Evolutionary conservation across 1,284 basidiomycete species (phyloP).

Genomic region (Moniliophthora roreri): DNA sequence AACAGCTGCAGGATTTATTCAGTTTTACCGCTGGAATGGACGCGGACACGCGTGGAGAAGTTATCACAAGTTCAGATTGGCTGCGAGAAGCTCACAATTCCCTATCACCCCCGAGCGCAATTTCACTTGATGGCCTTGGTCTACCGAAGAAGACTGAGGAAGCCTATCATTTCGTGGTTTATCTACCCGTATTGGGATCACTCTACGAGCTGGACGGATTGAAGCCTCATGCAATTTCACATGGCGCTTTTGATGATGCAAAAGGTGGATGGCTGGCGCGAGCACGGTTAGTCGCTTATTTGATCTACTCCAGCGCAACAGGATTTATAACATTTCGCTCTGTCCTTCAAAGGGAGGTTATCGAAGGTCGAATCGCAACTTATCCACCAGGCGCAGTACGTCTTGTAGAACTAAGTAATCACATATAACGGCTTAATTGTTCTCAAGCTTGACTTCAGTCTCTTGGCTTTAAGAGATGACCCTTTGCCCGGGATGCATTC

Average conservation of each 20-base stretch:
- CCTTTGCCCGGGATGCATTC: slow-evolving; percentile 67
- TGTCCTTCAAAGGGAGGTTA: slow-evolving; percentile 59
- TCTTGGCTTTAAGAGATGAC: slow-evolving; percentile 82
- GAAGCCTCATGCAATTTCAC: slow-evolving; percentile 75
- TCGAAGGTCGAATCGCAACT: slow-evolving; percentile 82
- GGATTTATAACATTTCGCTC: neutral
- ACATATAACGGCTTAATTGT: slow-evolving; percentile 2
- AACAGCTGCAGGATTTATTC: slow-evolving; percentile 73
- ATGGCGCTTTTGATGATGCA: slow-evolving; percentile 64
- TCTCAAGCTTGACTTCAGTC: slow-evolving; percentile 83
- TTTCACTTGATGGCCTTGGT: slow-evolving; percentile 76
- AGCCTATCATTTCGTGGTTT: slow-evolving; percentile 93
- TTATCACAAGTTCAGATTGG: slow-evolving; percentile 85
- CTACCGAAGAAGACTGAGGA: slow-evolving; percentile 77
- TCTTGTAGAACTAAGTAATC: slow-evolving; percentile 21
- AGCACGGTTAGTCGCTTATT: slow-evolving; percentile 56
- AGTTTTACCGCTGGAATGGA: slow-evolving; percentile 85
- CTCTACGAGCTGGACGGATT: slow-evolving; percentile 93
- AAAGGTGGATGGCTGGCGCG: slow-evolving; percentile 81
- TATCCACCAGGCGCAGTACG: slow-evolving; percentile 84
- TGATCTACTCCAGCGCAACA: neutral
- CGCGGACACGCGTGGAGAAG: slow-evolving; percentile 81
- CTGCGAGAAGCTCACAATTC: slow-evolving; percentile 85
- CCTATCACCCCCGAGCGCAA: slow-evolving; percentile 83
- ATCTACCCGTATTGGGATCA: slow-evolving; percentile 78